Evolutionary conservation across 805 yeast genomes (phyloP), one percentile per base, ranked within the genome.

Genomic region (Kluyveromyces starmeri): DNA sequence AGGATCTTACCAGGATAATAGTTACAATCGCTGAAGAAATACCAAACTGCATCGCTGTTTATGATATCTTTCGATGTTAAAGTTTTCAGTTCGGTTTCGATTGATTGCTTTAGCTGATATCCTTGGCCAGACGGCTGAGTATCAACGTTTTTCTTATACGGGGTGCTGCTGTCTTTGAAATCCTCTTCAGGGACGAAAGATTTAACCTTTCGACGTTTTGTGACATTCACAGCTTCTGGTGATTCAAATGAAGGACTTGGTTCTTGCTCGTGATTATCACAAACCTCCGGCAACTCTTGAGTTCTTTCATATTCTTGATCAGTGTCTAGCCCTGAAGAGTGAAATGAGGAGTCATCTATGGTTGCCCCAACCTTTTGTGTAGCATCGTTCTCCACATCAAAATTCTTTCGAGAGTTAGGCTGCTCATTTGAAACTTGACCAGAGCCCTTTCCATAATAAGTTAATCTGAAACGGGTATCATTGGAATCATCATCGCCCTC

Each of bases 1-100:
- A 58, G 31, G 1, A 73, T 47, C 2, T 51, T 46, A 0, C 78
- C 83, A 1, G 82, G 71, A 41, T 68, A 73, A 50, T 63, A 62
- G 29, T 65, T 41, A 28, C 43, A 49, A 38, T 55, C 67, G 27
- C 69, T 59, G 37, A 65, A 63, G 42, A 65, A 67, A 11, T 64
- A 61, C 79, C 79, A 76, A 2, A 75, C 77, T 28, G 71, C 64
- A 12, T 49, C 47, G 13, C 45, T 46, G 34, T 51, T 58, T 1
- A 40, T 17, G 5, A 64, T 47, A 35, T 63, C 64, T 1, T 39
- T 37, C 12, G 46, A 47, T 1, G 56, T 40, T 6, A 62, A 37
- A 17, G 14, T 20, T 6, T 10, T 17, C n/a, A n/a, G n/a, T n/a
- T n/a, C n/a, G n/a, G n/a, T n/a, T n/a, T n/a, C n/a, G n/a, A n/a